A percentile compares a stretch with the other conserved stretches of the same genome.
Evolutionary conservation across 805 yeast genomes (phyloP).

Genomic region (Candida dendrica): DNA sequence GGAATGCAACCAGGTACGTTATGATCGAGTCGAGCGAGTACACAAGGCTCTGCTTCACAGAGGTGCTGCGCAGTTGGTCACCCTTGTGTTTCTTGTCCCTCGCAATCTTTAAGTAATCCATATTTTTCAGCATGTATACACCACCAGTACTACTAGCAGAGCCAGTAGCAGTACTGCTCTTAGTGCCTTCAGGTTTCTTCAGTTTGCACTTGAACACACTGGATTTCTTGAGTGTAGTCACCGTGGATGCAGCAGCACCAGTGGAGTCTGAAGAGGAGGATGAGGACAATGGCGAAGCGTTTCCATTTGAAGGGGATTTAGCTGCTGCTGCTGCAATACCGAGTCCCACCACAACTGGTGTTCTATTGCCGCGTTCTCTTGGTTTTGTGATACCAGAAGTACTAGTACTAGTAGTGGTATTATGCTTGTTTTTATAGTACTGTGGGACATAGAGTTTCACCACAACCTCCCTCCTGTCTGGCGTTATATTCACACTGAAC

Average conservation of each 20-base stretch:
- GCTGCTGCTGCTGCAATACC: too few relatives aligned
- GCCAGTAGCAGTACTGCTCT: slow-evolving; percentile 1
- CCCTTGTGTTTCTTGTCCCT: slow-evolving; percentile 12
- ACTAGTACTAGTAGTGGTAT: not conserved
- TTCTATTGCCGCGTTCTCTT: too few relatives aligned
- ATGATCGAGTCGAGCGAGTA: slow-evolving; percentile 14
- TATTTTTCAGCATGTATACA: not conserved
- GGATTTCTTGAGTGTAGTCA: not conserved
- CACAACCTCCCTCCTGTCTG: not conserved
- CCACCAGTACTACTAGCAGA: not conserved
- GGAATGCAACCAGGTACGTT: slow-evolving; percentile 14
- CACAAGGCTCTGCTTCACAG: slow-evolving; percentile 5
- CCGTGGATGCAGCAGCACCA: too few relatives aligned
- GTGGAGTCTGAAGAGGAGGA: not conserved
- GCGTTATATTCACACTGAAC: slow-evolving; percentile 2
- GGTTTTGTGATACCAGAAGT: too few relatives aligned
- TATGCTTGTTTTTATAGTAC: slow-evolving; percentile 5
- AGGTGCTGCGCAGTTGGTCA: slow-evolving; percentile 4
- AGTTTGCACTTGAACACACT: not conserved
- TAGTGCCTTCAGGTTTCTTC: slow-evolving; percentile 4
- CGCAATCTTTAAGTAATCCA: slow-evolving; percentile 6
- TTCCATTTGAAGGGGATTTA: too few relatives aligned
- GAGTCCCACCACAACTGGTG: too few relatives aligned
- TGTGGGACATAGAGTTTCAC: slow-evolving; percentile 11
- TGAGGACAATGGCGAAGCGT: too few relatives aligned